Conservation (phyloP, 2,329 filamentous ascomycete genomes). For the Colletotrichum sp. region DNA sequence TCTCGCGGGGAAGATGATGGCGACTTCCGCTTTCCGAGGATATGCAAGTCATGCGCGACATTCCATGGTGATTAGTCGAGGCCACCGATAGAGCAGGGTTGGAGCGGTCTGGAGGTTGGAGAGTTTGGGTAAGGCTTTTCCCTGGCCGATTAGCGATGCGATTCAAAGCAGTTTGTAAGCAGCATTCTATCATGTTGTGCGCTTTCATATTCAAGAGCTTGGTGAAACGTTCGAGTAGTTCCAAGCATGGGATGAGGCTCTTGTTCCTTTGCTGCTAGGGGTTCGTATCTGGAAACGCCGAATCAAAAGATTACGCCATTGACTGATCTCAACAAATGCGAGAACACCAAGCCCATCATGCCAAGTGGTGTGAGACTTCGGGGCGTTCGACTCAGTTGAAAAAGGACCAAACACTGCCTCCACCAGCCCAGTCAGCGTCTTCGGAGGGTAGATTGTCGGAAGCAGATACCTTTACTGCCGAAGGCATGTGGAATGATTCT, state of each 20-base stretch:
- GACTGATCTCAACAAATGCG: too few species aligned
- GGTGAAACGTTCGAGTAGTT: accelerated
- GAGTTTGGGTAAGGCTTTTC: neutral
- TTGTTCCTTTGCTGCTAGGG: neutral
- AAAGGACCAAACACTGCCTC: neutral
- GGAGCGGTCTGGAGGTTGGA: neutral
- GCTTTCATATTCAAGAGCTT: neutral
- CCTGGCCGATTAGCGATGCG: neutral
- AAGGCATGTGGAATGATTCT: neutral
- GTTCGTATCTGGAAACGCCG: too few species aligned
- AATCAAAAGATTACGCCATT: too few species aligned
- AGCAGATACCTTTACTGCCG: neutral
- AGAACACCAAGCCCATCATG: too few species aligned
- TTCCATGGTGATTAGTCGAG: neutral
- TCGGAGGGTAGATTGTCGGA: neutral
- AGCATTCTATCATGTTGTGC: neutral
- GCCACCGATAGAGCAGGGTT: neutral
- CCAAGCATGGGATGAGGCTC: neutral
- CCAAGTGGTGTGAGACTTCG: neutral
- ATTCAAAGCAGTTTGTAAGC: neutral
- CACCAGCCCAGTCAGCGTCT: neutral
- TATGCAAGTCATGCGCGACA: neutral
- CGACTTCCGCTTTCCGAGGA: neutral
- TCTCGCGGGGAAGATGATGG: neutral
- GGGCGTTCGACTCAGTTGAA: neutral